Percentiles rank a stretch among this genome's conserved stretches.
Evolutionary conservation across 345 rosid genomes (phyloP).

Genomic region (Arabidopsis thaliana): DNA sequence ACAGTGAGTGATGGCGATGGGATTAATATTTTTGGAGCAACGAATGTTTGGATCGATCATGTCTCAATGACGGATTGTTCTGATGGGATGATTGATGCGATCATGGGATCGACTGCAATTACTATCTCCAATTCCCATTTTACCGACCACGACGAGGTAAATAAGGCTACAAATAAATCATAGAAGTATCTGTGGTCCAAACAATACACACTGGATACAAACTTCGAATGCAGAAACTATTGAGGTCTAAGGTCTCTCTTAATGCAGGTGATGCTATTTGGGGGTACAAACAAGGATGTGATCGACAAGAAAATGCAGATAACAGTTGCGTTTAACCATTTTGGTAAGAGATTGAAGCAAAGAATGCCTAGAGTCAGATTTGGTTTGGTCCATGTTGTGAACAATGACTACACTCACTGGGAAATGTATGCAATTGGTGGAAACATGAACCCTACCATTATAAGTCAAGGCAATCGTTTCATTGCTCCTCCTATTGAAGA

Average conservation of each 20-base stretch:
- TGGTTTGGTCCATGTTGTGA: conserved; percentile 75
- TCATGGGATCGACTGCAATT: conserved; percentile 64
- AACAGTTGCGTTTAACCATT: conserved; percentile 74
- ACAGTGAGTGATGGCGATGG: conserved; percentile 75
- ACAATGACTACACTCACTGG: conserved; percentile 89
- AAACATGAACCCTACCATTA: conserved; percentile 63
- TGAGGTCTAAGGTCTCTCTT: neutral
- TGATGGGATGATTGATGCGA: conserved; percentile 67
- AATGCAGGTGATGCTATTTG: conserved; percentile 74
- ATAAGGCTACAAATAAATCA: neutral
- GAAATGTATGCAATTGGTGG: conserved; percentile 77
- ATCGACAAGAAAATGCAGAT: conserved; percentile 68
- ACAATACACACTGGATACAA: neutral
- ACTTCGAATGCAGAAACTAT: neutral
- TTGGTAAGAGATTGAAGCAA: conserved; percentile 55
- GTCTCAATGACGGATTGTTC: conserved; percentile 61
- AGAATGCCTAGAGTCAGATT: conserved; percentile 58
- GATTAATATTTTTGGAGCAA: conserved; percentile 56
- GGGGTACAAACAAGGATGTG: conserved; percentile 48
- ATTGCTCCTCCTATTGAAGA: conserved; percentile 57
- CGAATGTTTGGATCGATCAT: conserved; percentile 76
- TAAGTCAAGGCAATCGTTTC: conserved; percentile 84
- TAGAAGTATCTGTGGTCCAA: no score
- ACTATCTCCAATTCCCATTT: conserved; percentile 75
- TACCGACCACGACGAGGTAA: conserved; percentile 69